Evolutionary conservation across 352 stramenopile species (phyloP).

Genomic region (Thalassiosira mediterranea): DNA sequence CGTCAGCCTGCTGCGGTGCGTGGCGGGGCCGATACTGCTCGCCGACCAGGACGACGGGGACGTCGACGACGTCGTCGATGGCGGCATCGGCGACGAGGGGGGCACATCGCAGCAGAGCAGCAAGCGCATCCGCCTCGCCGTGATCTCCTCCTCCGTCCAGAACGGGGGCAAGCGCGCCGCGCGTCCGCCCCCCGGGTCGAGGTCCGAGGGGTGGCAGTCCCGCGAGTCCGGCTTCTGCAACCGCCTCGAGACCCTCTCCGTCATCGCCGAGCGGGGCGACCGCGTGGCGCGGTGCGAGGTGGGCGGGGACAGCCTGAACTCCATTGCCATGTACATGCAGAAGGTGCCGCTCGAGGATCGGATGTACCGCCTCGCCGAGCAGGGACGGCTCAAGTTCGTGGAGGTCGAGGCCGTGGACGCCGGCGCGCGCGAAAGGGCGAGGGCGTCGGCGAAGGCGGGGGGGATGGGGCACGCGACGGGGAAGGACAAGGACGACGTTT

Average conservation of each 20-base stretch:
- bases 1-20: slow-evolving; percentile 72
- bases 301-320: slow-evolving; percentile 81
- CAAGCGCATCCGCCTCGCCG: slow-evolving; percentile 71
- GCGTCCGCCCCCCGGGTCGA: slow-evolving; percentile 15
- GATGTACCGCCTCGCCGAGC: slow-evolving; percentile 76
- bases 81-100: not conserved
- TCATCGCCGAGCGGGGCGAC: slow-evolving; percentile 79
- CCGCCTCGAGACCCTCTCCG: slow-evolving; percentile 73
- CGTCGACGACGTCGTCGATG: slow-evolving; percentile 11
- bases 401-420: slow-evolving; percentile 79
- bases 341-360: slow-evolving; percentile 79
- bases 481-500: slow-evolving; percentile 62
- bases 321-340: slow-evolving; percentile 81
- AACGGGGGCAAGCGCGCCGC: slow-evolving; percentile 31
- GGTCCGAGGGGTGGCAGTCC: slow-evolving; percentile 66
- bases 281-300: slow-evolving; percentile 71
- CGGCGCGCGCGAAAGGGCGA: slow-evolving; percentile 46
- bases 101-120: slow-evolving; percentile 14
- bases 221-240: slow-evolving; percentile 76
- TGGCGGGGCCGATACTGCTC: slow-evolving; percentile 74
- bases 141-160: slow-evolving; percentile 78
- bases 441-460: slow-evolving; percentile 14
- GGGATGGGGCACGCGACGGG: slow-evolving; percentile 10
- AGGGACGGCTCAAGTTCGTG: slow-evolving; percentile 76
- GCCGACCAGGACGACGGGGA: slow-evolving; percentile 51